A percentile compares a stretch with the other conserved stretches of the same genome.
Conservation (phyloP, 176 grass and related monocot species). For the Thalia dealbata region DNA sequence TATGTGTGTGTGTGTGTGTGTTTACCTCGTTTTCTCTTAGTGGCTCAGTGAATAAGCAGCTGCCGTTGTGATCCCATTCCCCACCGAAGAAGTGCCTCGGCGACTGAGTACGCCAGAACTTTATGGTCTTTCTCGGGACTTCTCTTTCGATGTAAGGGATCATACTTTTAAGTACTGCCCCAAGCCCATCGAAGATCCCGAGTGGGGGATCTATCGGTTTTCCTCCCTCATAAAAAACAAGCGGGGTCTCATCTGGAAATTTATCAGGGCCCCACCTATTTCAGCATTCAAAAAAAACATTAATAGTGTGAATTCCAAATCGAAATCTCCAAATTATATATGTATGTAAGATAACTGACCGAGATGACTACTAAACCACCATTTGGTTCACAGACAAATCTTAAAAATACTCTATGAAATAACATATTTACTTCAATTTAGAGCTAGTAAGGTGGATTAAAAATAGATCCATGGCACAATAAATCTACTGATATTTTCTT, state of each 20-base stretch:
- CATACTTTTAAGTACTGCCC: constrained; percentile 63
- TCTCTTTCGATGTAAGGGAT: constrained; percentile 65
- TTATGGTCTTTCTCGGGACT: constrained; percentile 59
- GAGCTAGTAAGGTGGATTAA: too few species aligned
- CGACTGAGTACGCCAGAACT: constrained; percentile 76
- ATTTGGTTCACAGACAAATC: too few species aligned
- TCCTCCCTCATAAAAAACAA: constrained; percentile 77
- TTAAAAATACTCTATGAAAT: too few species aligned
- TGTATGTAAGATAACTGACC: neutral
- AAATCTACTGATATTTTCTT: too few species aligned
- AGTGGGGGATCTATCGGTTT: constrained; percentile 66
- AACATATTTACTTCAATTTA: too few species aligned
- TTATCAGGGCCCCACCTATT: constrained; percentile 83
- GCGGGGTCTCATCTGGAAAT: constrained; percentile 69
- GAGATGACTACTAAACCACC: too few species aligned
- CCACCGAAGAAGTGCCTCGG: constrained; percentile 84
- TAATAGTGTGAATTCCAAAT: neutral
- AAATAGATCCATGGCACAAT: too few species aligned
- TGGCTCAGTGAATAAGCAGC: constrained; percentile 46
- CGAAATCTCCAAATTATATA: neutral
- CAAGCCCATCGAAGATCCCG: constrained; percentile 46
- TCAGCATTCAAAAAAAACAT: neutral
- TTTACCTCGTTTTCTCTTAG: constrained; percentile 60
- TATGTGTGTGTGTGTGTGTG: neutral
- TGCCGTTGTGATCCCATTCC: constrained; percentile 93